phyloP scores from a whole-genome alignment of 2,329 filamentous ascomycete species.

The Sporothrix sp. region DNA sequence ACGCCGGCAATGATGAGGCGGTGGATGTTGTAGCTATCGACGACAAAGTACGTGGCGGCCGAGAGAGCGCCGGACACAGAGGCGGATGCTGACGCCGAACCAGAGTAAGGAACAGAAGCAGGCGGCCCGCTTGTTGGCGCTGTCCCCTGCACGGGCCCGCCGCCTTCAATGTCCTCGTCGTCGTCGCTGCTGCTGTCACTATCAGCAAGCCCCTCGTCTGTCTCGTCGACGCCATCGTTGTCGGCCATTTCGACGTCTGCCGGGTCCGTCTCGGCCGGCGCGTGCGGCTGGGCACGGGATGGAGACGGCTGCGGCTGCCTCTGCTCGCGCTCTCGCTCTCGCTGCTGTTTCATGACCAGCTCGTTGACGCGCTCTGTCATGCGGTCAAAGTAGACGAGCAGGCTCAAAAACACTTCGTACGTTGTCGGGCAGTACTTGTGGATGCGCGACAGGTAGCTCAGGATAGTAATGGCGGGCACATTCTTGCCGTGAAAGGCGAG shows the following conservation, averaged over 20 bases:
- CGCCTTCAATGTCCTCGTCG: conserved; percentile 2
- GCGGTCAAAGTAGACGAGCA: conserved; percentile 94
- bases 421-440: conserved; percentile 99
- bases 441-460: conserved; percentile 90
- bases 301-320: conserved; percentile 15
- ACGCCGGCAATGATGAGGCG: conserved; percentile 92
- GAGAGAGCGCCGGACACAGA: conserved; percentile 15
- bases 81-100: too few species aligned
- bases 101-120: too few species aligned
- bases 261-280: neutral
- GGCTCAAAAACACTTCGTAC: conserved; percentile 91
- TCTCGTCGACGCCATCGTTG: conserved; percentile 33
- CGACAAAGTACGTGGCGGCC: conserved; percentile 63
- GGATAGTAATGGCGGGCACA: conserved; percentile 89
- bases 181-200: conserved; percentile 23
- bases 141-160: neutral
- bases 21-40: conserved; percentile 98
- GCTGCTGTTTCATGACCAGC: conserved; percentile 58
- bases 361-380: conserved; percentile 97
- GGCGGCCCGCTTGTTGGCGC: neutral
- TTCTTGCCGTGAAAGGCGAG: conserved; percentile 98
- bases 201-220: conserved; percentile 42
- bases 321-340: conserved; percentile 31
- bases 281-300: conserved; percentile 5
- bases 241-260: conserved; percentile 11